These are phyloP conservation scores for Phytophthora lateralis DNA, from an alignment of 352 stramenopile species.

Conservation along the genomic window DNA sequence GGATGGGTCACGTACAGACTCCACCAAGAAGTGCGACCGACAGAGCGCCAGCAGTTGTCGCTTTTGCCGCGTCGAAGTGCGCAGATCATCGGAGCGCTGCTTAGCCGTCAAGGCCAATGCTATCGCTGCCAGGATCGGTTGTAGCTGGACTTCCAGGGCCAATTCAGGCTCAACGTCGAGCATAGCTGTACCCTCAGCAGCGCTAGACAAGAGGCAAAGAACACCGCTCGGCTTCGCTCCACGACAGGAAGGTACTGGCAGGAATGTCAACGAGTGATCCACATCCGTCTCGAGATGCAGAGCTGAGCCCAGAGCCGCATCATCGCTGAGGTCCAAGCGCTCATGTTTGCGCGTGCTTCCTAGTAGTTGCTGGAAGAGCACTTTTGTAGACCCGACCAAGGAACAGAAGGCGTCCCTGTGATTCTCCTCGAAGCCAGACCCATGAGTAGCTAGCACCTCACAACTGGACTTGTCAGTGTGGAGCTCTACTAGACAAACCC, in stretches of 20 bases:
- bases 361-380: conserved; percentile 46
- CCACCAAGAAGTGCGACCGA: conserved; percentile 68
- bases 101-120: conserved; percentile 51
- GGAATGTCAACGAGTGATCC: conserved; percentile 44
- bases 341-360: conserved; percentile 41
- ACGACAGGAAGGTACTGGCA: conserved; percentile 53
- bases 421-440: conserved; percentile 17
- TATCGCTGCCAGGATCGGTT: conserved; percentile 57
- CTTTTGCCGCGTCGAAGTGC: conserved; percentile 65
- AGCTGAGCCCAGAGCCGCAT: conserved; percentile 32
- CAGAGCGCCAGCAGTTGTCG: conserved; percentile 69
- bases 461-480: conserved; percentile 48
- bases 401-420: conserved; percentile 15
- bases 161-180: conserved; percentile 20
- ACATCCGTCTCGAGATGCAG: conserved; percentile 25
- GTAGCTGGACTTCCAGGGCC: conserved; percentile 34
- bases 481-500: conserved; percentile 56
- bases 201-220: conserved; percentile 43
- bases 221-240: conserved; percentile 43
- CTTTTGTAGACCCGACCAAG: conserved; percentile 16
- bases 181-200: conserved; percentile 23
- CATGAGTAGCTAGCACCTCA: conserved; percentile 29
- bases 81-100: conserved; percentile 66
- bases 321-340: conserved; percentile 46
- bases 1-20: conserved; percentile 72